phyloP scores from a whole-genome alignment of 1,284 basidiomycete genomes.

The Microbotryum violaceum region DNA sequence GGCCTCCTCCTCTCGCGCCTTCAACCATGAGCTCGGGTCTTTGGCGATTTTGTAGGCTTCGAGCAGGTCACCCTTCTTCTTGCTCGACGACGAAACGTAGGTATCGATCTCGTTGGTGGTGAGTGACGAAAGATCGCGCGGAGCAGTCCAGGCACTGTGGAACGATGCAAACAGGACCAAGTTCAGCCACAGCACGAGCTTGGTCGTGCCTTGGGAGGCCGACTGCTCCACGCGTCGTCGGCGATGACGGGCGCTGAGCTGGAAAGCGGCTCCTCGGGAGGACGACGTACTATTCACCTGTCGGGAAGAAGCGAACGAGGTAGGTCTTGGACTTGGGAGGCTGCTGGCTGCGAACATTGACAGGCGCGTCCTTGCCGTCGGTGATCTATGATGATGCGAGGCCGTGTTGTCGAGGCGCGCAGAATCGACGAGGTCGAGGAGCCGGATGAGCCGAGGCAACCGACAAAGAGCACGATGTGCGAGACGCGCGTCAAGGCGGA shows the following conservation, averaged over 20 bases:
- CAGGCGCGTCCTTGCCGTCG: conserved; percentile 58
- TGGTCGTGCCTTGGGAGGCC: conserved; percentile 4
- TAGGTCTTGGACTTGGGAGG: conserved; percentile 62
- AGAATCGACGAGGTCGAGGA: too few species aligned
- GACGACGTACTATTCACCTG: conserved; percentile 81
- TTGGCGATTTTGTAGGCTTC: conserved; percentile 74
- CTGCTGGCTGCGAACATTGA: conserved; percentile 57
- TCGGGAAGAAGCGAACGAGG: conserved; percentile 81
- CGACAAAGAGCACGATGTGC: too few species aligned
- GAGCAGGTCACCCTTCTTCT: conserved; percentile 66
- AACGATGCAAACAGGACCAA: too few species aligned
- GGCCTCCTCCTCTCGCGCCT: conserved; percentile 47
- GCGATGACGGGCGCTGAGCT: too few species aligned
- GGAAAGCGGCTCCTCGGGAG: background rate
- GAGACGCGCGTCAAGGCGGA: too few species aligned
- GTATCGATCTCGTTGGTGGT: conserved; percentile 72
- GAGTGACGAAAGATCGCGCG: conserved; percentile 73
- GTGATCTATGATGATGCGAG: conserved; percentile 52
- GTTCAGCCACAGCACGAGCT: conserved; percentile 18
- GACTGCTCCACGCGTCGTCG: too few species aligned
- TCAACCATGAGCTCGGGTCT: conserved; percentile 69
- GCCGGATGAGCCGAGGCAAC: too few species aligned
- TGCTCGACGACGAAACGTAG: conserved; percentile 61
- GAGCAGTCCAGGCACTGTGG: conserved; percentile 72
- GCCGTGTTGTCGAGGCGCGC: too few species aligned